Conservation (phyloP, 2,329 filamentous ascomycete species). For the Claviceps lovelessii region DNA sequence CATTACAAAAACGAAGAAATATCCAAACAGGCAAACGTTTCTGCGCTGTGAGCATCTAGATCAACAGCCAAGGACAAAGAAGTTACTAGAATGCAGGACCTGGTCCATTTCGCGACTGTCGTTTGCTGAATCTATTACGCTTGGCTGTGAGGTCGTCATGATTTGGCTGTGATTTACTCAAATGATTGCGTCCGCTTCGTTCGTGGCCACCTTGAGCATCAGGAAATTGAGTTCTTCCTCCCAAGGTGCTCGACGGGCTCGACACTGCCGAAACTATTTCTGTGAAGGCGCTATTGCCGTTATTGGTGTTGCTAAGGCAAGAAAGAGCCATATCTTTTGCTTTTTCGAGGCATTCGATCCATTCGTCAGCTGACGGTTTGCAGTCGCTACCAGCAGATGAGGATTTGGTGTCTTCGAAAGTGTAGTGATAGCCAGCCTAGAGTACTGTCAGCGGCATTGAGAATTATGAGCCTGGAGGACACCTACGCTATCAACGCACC, state of each 20-base stretch:
- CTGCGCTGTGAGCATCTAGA: neutral
- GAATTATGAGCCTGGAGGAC: neutral
- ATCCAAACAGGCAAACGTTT: neutral
- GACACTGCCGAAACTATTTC: conserved; percentile 59
- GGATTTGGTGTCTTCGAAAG: conserved; percentile 84
- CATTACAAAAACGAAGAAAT: neutral
- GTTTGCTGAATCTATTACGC: conserved; percentile 68
- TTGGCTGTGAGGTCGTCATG: conserved; percentile 38
- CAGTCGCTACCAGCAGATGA: conserved; percentile 42
- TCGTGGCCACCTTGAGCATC: conserved; percentile 36
- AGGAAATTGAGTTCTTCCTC: conserved; percentile 38
- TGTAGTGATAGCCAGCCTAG: conserved; percentile 80
- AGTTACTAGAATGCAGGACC: conserved; percentile 60
- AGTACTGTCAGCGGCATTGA: conserved; percentile 10
- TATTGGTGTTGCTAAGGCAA: conserved; percentile 54
- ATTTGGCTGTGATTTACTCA: conserved; percentile 45
- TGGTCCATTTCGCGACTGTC: conserved; percentile 88
- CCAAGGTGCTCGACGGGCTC: conserved; percentile 63
- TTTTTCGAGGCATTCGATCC: conserved; percentile 78
- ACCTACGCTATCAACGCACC: conserved; percentile 88
- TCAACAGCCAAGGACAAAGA: neutral
- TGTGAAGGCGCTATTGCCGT: conserved; percentile 50
- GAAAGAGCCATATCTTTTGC: conserved; percentile 73
- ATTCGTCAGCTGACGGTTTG: conserved; percentile 67
- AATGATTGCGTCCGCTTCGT: conserved; percentile 39